Percentiles rank a stretch among this genome's conserved stretches.
phyloP scores from a whole-genome alignment of 2,329 filamentous ascomycete species.

The Aspergillus ustus region DNA sequence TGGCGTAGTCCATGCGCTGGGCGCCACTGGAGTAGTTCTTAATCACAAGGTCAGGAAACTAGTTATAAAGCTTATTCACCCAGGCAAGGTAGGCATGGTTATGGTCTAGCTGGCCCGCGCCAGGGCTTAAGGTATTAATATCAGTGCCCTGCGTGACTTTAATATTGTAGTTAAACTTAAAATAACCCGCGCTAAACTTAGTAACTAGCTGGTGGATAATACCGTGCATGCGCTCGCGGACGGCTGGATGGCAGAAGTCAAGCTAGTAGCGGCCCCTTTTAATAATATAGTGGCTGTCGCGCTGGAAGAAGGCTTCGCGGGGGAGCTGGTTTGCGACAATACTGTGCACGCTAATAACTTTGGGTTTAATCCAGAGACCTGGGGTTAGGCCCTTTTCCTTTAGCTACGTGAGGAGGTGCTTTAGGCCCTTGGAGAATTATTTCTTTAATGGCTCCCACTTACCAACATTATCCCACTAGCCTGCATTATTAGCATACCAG shows the following conservation, averaged over 20 bases:
- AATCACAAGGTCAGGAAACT: slow-evolving; percentile 36
- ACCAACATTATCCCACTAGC: slow-evolving; percentile 46
- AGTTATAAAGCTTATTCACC: slow-evolving; percentile 33
- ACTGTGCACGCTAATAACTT: slow-evolving; percentile 41
- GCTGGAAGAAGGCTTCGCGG: slow-evolving; percentile 39
- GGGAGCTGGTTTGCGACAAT: slow-evolving; percentile 31
- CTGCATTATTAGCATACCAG: slow-evolving; percentile 44
- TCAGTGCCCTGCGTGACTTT: slow-evolving; percentile 42
- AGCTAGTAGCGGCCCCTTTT: slow-evolving; percentile 42
- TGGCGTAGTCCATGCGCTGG: slow-evolving; percentile 44
- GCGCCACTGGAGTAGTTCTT: slow-evolving; percentile 44
- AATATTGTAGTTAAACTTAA: slow-evolving; percentile 47
- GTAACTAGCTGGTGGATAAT: slow-evolving; percentile 31
- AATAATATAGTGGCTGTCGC: slow-evolving; percentile 34
- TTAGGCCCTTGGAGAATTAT: slow-evolving; percentile 39
- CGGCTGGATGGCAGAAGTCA: slow-evolving; percentile 36
- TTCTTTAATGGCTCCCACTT: slow-evolving; percentile 38
- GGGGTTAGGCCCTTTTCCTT: slow-evolving; percentile 32
- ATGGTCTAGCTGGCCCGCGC: slow-evolving; percentile 35
- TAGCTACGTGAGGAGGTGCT: slow-evolving; percentile 31
- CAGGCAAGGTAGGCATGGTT: slow-evolving; percentile 40
- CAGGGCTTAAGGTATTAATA: slow-evolving; percentile 25
- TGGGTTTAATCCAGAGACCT: slow-evolving; percentile 43
- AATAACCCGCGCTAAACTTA: slow-evolving; percentile 37
- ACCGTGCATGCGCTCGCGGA: slow-evolving; percentile 28